Percentiles rank a stretch among this genome's conserved stretches.
These are phyloP conservation scores for Euphorbia corollata DNA, from an alignment of 441 rosid species.

Conservation along the genomic window DNA sequence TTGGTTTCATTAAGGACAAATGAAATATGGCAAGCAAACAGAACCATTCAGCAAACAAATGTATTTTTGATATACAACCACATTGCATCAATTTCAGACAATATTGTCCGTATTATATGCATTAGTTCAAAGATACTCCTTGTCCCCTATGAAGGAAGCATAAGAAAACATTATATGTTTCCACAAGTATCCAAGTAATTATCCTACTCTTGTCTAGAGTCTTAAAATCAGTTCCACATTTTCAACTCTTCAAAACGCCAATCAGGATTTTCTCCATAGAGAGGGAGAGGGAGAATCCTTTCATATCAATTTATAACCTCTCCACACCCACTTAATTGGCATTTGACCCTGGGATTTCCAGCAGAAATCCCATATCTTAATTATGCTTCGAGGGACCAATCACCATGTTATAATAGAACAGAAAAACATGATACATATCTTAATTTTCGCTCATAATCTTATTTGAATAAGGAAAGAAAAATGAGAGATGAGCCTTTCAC, in stretches of 20 bases:
- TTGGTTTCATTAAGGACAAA: conserved; percentile 1
- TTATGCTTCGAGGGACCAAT: neutral
- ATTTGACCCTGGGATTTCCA: neutral
- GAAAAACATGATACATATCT: neutral
- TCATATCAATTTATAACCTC: neutral
- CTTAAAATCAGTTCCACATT: neutral
- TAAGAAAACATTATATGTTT: neutral
- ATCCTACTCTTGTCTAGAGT: neutral
- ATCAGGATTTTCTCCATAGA: neutral
- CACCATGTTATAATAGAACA: neutral
- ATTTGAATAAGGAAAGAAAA: neutral
- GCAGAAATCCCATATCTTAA: neutral
- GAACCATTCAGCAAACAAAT: neutral
- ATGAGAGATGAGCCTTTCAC: neutral
- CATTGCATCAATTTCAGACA: neutral
- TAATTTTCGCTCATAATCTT: neutral
- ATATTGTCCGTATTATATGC: neutral
- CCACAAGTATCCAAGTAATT: conserved; percentile 10
- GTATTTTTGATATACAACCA: neutral
- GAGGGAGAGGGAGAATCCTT: neutral
- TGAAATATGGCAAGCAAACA: neutral
- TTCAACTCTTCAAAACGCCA: neutral
- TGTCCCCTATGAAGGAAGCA: neutral
- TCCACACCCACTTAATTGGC: neutral
- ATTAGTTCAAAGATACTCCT: neutral